Percentiles rank a stretch among this genome's conserved stretches.
Conservation (phyloP, 2,329 filamentous ascomycete species). For the Colletotrichum musae region DNA sequence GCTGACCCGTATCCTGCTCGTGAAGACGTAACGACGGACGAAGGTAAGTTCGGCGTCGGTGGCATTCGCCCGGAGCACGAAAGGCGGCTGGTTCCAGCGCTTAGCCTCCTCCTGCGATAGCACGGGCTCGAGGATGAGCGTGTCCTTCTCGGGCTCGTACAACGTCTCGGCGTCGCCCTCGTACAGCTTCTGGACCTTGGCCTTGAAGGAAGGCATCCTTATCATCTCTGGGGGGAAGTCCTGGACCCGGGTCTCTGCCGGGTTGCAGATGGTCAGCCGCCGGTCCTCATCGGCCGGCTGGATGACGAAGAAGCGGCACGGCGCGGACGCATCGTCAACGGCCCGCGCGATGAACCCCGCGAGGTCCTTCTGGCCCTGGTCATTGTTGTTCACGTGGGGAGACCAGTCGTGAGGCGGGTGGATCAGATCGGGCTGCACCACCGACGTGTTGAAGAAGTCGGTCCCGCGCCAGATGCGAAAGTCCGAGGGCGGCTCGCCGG, state of each 20-base stretch:
- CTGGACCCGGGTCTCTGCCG: background rate
- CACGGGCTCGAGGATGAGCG: conserved; percentile 11
- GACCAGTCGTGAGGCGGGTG: conserved; percentile 24
- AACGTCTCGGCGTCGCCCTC: background rate
- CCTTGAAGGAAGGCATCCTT: conserved; percentile 16
- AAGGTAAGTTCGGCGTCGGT: conserved; percentile 46
- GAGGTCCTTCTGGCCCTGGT: conserved; percentile 14
- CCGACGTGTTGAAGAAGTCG: conserved; percentile 33
- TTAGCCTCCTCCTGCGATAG: background rate
- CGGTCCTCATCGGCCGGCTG: conserved; percentile 29
- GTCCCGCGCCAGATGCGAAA: conserved; percentile 37
- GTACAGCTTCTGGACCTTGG: conserved; percentile 19
- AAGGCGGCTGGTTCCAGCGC: conserved; percentile 8
- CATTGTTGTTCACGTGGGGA: background rate
- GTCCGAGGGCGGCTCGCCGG: background rate
- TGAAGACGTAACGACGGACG: conserved; percentile 46
- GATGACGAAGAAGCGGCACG: conserved; percentile 38
- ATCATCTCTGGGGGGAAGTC: conserved; percentile 3
- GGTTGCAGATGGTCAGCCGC: background rate
- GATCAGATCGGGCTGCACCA: background rate
- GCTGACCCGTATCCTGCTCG: conserved; percentile 42
- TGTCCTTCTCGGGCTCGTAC: conserved; percentile 23
- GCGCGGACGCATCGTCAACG: conserved; percentile 3
- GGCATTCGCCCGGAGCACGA: conserved; percentile 44
- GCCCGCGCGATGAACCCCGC: conserved; percentile 26